Evolutionary conservation across 345 rosid genomes (phyloP), one percentile per base, ranked within the genome.

Genomic region (Alliaria petiolata): DNA sequence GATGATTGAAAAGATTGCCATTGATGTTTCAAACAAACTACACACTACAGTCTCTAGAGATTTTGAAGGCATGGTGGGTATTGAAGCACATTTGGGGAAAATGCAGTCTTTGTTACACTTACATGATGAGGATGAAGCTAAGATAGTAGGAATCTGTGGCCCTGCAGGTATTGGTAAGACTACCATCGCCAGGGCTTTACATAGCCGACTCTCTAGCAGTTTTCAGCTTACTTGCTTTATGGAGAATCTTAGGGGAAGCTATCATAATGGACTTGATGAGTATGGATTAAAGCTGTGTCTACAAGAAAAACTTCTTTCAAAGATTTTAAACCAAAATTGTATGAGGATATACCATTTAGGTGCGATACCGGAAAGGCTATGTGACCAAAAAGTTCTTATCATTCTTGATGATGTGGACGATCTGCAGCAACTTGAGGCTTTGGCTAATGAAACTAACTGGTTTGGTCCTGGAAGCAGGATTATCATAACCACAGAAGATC

Each of bases 81-180:
- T 57, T 35, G 69, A 71, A 15, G 7, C 49, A 4, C 75, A 61
- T 2, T 28, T 71, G 36, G 3, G 9, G 0, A 7, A 49, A 9
- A 25, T 71, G 12, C 3, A 47, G 25, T 30, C 42, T 71, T 50
- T 71, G 35, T 2, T 67, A 13, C 1, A 67, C 28, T 54, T 54
- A 12, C 52, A 53, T 25, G 2, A 35, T 7, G 46, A 67, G 22
- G 69, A 8, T 16, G 62, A 5, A 42, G 62, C 10, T 53, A 54
- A 2, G 53, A 28, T 67, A 0, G 62, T 54, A 7, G 53, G n/a
- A 28, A 54, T 67, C n/a, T 40, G 4, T 42, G 71, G 71, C 35
- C 43, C 71, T 28, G 26, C 55, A 1, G 75, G 75, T 0, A 70
- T 70, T 36, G 75, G 75, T 12, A 70, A 72, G 15, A 72, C 77